Conservation (phyloP, 371 early-diverging fungal species). For the Mucor irregularis region DNA sequence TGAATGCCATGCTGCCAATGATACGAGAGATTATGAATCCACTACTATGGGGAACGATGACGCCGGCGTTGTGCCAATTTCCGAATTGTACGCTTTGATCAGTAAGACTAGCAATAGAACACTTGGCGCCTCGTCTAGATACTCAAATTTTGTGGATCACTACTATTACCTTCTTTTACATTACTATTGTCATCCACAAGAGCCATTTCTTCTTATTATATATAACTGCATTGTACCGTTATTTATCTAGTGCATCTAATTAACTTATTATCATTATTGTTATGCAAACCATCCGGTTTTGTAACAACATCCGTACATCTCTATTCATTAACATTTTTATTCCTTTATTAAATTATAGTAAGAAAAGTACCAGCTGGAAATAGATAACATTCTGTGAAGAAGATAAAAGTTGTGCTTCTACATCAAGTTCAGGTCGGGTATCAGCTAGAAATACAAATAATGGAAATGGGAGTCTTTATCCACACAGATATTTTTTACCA, state of each 20-base stretch:
- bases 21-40: not conserved
- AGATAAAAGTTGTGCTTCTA: no score
- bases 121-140: constrained; percentile 4
- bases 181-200: constrained; percentile 1
- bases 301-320: not conserved
- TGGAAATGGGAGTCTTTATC: no score
- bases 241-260: not conserved
- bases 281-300: not conserved
- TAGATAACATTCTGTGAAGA: no score
- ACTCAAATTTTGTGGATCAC: constrained; percentile 4
- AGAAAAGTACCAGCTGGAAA: no score
- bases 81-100: constrained; percentile 3
- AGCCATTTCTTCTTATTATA: constrained; percentile 3
- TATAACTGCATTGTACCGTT: not conserved
- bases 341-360: not conserved
- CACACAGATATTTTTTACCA: no score
- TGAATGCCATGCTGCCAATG: constrained; percentile 1
- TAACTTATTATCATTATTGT: not conserved
- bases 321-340: constrained; percentile 1
- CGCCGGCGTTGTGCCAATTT: not conserved
- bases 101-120: constrained; percentile 2
- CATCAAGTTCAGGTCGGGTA: no score
- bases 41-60: not conserved
- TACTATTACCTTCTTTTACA: constrained; percentile 8
- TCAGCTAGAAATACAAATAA: no score